Base-by-base conservation (phyloP, 495 filamentous ascomycete genomes). In the Aspergillus haitiensis region DNA sequence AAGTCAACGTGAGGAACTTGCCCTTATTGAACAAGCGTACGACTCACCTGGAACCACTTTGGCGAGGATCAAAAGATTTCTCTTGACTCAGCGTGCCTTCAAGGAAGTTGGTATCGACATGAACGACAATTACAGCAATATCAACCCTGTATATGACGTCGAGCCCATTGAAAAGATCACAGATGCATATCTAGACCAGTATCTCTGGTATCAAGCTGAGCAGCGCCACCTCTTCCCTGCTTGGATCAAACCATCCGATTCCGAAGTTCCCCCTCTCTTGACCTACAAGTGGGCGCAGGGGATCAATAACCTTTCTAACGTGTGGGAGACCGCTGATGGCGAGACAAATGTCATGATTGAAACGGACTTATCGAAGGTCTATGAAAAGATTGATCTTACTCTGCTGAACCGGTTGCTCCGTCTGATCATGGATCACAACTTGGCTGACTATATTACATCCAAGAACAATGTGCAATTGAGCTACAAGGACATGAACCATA, bases 401-500 rank as follows among this genome's bases (percentile, higher is more conserved):
- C 78, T 99, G 55, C 81, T 99, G 59, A 98, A 99, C 76, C 87
- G 93, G 52, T 81, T 99, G 44, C 80, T 98, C 47, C 85, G 95
- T 34, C 76, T 99, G 64, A 97, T 99, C 71, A 99, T 99, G 95
- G 95, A 99, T 66, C 95, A 98, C 81, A 99, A 99, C 74, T 75
- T 99, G 69, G 95, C 95, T 6, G 95, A 99, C 72, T 99, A 99
- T 74, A 99, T 99, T 72, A 96, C 93, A 10, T 92, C 92, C 5
- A 99, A 99, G 84, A 99, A 99, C 78, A 99, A 99, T 69, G 95
- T 99, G 13, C 93, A 97, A 66, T 82, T 99, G 56, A 97, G 93
- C 64, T 99, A 99, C 77, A 99, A 99, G 78, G 95, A 99, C 67
- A 99, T 99, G 95, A 98, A 97, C 68, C 95, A 99, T 70, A 95